Conservation (phyloP, 2,329 filamentous ascomycete species). For the Ilyonectria destructans region DNA sequence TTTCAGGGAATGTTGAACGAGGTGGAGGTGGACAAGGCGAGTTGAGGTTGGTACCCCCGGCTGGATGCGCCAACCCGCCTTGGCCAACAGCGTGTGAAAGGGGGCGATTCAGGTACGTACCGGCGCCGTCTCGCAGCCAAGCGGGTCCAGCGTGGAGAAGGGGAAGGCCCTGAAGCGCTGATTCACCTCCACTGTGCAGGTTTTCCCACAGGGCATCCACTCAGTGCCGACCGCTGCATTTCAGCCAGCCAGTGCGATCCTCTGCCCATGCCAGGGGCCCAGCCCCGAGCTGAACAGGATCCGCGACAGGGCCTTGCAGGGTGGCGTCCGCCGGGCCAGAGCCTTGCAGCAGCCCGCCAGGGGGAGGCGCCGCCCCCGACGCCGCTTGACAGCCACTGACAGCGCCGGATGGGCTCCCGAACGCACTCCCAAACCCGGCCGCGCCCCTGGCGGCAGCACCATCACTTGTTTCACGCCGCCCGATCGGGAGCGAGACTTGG, state of each 20-base stretch:
- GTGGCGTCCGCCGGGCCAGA: conserved; percentile 7
- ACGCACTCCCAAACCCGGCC: conserved; percentile 16
- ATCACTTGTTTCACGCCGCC: conserved; percentile 44
- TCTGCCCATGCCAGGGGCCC: conserved; percentile 21
- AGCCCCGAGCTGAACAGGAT: conserved; percentile 47
- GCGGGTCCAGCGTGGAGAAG: conserved; percentile 46
- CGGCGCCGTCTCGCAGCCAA: conserved; percentile 23
- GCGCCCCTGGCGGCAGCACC: neutral
- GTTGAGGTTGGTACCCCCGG: conserved; percentile 22
- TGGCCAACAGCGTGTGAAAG: conserved; percentile 13
- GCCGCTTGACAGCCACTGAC: conserved; percentile 42
- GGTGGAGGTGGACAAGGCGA: conserved; percentile 31
- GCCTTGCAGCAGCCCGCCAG: conserved; percentile 40
- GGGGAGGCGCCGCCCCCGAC: conserved; percentile 47
- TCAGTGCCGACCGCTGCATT: conserved; percentile 22
- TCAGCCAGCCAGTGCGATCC: conserved; percentile 20
- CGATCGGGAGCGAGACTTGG: conserved; percentile 41
- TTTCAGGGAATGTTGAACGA: conserved; percentile 42
- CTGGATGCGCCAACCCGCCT: conserved; percentile 2
- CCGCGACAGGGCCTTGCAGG: conserved; percentile 43
- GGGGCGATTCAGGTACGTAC: conserved; percentile 27
- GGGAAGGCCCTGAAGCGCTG: conserved; percentile 28
- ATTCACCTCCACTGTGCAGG: conserved; percentile 37
- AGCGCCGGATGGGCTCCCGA: conserved; percentile 22
- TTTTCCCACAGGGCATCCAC: conserved; percentile 15